Base-by-base conservation (phyloP, 1,139 yeast species). In the Meyerozyma elateridarum region DNA sequence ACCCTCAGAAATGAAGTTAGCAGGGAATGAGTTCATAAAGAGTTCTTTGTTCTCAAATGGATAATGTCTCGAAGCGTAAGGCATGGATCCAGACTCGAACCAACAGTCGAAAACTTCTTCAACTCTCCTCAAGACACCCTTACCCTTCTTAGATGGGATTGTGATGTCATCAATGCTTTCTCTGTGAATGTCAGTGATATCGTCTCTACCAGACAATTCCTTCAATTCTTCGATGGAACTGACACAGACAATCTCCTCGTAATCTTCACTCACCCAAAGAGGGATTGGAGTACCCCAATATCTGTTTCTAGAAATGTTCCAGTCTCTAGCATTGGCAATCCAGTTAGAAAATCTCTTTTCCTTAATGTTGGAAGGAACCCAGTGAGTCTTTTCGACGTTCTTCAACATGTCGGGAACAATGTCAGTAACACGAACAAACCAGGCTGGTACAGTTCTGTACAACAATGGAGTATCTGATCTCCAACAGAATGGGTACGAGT, bases 231-330 rank as follows among this genome's bases (percentile, higher is more conserved):
- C 81, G 49, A 91, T 73, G 29, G 96, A 87, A 28, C 96, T 95
- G 47, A 93, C 67, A 70, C 97, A 91, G 25, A 91, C 91, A 44
- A 91, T 65, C 67, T 91, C 99, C 61, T 85, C 83, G 47, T 71
- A 79, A 59, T 91, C 99, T 12, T 89, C 97, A 48, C 91, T 79
- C 31, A 79, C 96, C 99, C 99, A 91, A 51, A 91, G 66, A 40
- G 99, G 99, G 48, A 91, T 81, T 40, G 99, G 99, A 26, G 97
- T 91, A 69, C 99, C 99, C 99, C 99, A 91, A 64, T 91, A 91
- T 64, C 99, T 79, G 70, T 91, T 91, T 74, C 99, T 84, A 14
- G 96, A 88, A 44, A 91, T 76, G 58, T 91, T 91, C 99, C 99
- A 91, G 64, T 91, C 99, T 61, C 99, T 84, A 32, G 98, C 98